Evolutionary conservation across 768 basidiomycete species (phyloP).

Genomic region (Phaffia tasmanica): DNA sequence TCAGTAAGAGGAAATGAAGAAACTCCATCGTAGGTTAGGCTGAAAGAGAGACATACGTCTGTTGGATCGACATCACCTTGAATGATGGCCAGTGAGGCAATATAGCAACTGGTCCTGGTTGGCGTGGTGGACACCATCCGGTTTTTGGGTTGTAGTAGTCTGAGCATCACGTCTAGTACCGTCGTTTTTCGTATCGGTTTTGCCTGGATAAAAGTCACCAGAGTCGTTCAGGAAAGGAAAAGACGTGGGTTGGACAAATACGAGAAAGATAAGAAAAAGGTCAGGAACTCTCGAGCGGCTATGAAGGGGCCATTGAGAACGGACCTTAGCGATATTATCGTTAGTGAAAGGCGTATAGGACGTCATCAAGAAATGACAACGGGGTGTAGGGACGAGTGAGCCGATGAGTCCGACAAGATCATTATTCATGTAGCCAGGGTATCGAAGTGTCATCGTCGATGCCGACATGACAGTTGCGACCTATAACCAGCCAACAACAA

Average conservation of each 20-base stretch:
- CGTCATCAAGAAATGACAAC: conserved; percentile 97
- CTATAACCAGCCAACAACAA: conserved; percentile 41
- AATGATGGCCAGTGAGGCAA: conserved; percentile 95
- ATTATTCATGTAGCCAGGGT: conserved; percentile 99
- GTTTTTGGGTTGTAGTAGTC: conserved; percentile 93
- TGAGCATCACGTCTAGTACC: conserved; percentile 95
- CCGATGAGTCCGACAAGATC: conserved; percentile 95
- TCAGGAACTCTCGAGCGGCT: not conserved
- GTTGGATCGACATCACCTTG: conserved; percentile 97
- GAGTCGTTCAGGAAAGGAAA: not conserved
- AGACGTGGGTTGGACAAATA: not conserved
- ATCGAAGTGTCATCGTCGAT: conserved; percentile 89
- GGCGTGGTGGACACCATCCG: conserved; percentile 93
- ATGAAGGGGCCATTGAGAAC: conserved; percentile 23
- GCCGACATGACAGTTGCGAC: conserved; percentile 96
- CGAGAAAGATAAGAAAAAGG: not conserved
- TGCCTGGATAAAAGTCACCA: conserved; percentile 47
- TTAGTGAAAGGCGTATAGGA: conserved; percentile 97
- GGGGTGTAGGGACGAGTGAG: conserved; percentile 88
- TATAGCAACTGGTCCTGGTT: conserved; percentile 86
- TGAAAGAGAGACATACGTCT: conserved; percentile 65
- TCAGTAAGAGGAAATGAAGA: not conserved
- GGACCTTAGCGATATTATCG: conserved; percentile 88
- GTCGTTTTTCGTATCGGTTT: conserved; percentile 93
- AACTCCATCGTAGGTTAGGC: no score